Conservation (phyloP, 768 basidiomycete species). For the Filobasidium floriforme region DNA sequence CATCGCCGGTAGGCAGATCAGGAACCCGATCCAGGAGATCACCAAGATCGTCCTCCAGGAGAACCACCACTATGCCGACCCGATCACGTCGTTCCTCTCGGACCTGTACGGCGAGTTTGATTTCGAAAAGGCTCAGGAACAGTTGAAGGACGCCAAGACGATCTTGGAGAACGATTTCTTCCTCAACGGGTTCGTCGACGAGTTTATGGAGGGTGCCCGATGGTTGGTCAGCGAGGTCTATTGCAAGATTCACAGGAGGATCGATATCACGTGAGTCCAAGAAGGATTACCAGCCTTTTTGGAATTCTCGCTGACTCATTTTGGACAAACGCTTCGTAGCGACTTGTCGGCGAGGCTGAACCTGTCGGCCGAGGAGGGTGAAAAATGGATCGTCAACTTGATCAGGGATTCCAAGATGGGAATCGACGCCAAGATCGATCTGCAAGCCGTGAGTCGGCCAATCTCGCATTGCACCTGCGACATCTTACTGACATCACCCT, state of each 20-base stretch:
- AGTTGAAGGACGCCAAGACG: constrained; percentile 59
- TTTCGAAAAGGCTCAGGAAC: constrained; percentile 85
- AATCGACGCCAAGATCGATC: constrained; percentile 92
- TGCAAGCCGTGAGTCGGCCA: constrained; percentile 65
- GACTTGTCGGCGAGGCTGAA: constrained; percentile 90
- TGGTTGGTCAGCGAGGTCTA: constrained; percentile 96
- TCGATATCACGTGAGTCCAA: constrained; percentile 46
- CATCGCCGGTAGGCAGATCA: constrained; percentile 55
- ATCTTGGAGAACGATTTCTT: constrained; percentile 92
- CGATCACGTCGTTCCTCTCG: constrained; percentile 84
- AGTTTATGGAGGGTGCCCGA: constrained; percentile 92
- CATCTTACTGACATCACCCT: neutral
- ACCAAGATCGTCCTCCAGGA: constrained; percentile 91
- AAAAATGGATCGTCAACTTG: constrained; percentile 99
- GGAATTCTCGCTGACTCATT: neutral
- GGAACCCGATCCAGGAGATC: constrained; percentile 80
- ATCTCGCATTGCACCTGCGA: neutral
- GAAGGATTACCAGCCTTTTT: neutral
- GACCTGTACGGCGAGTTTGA: constrained; percentile 93
- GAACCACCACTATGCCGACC: constrained; percentile 92
- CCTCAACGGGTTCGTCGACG: constrained; percentile 77
- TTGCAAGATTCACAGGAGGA: constrained; percentile 82
- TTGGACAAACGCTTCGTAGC: constrained; percentile 45
- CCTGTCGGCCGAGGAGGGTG: constrained; percentile 87
- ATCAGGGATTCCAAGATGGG: constrained; percentile 96